Evolutionary conservation across 2,329 filamentous ascomycete species (phyloP).

Genomic region (Chaetothyriales sp.): DNA sequence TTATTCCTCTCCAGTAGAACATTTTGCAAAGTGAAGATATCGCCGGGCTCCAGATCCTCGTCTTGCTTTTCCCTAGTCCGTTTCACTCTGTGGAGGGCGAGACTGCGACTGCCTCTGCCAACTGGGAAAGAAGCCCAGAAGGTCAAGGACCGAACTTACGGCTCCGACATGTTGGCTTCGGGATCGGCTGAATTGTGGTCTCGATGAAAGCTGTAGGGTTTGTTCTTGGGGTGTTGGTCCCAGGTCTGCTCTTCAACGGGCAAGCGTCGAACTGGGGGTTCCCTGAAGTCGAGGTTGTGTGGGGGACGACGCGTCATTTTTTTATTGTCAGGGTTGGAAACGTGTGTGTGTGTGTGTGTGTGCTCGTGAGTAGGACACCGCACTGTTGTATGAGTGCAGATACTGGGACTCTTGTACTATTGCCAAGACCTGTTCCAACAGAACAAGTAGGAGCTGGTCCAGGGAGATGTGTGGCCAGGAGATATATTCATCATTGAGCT

Average conservation of each 20-base stretch:
- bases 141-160: slow-evolving; percentile 3
- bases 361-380: not conserved
- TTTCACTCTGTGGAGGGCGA: not conserved
- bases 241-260: slow-evolving; percentile 1
- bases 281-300: not conserved
- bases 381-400: not conserved
- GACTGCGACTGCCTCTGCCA: too few species aligned
- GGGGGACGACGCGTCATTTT: not conserved
- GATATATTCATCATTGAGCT: not conserved
- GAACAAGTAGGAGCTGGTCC: not conserved
- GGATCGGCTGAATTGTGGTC: slow-evolving; percentile 1
- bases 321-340: not conserved
- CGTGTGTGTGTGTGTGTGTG: not conserved
- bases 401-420: not conserved
- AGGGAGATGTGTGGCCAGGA: not conserved
- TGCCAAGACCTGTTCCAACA: not conserved
- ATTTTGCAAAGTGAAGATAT: not conserved
- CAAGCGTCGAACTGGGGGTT: not conserved
- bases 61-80: not conserved
- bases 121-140: not conserved
- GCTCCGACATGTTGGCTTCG: not conserved
- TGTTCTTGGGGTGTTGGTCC: slow-evolving; percentile 5
- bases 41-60: not conserved
- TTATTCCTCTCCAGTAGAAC: not conserved
- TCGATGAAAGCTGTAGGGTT: not conserved